Conservation (phyloP, 768 basidiomycete species). For the Sarcomyxa edulis region DNA sequence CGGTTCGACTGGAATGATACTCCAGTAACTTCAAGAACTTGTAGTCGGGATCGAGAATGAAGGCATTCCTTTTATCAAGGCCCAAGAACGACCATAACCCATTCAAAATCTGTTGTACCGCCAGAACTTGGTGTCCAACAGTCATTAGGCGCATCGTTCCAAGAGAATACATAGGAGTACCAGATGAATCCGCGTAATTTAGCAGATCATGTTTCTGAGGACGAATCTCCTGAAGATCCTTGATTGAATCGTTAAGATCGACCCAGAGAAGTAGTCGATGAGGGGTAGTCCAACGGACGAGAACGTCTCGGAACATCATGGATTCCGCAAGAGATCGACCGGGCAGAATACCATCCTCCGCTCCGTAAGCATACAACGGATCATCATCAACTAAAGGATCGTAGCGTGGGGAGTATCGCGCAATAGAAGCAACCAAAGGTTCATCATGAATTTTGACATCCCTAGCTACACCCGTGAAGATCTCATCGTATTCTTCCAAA, state of each 20-base stretch:
- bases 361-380: slow-evolving; percentile 3
- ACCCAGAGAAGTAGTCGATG: not conserved
- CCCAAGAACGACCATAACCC: not conserved
- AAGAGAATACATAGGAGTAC: no score
- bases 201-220: no score
- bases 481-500: no score
- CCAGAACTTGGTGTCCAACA: slow-evolving; percentile 1
- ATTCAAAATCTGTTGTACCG: slow-evolving; percentile 2
- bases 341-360: not conserved
- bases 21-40: not conserved
- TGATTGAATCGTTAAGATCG: no score
- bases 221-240: no score
- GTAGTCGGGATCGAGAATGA: not conserved
- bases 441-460: no score
- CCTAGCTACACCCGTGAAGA: no score
- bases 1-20: not conserved
- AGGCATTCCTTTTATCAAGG: slow-evolving; percentile 1
- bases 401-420: no score
- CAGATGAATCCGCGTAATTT: no score
- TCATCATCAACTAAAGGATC: slow-evolving; percentile 3
- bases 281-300: slow-evolving; percentile 7
- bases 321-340: slow-evolving; percentile 3
- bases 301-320: not conserved
- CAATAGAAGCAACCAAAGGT: no score
- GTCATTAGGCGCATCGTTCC: no score